Evolutionary conservation across 805 yeast species (phyloP), one percentile per base, ranked within the genome.

Genomic region (Cyberlindnera meyerae): DNA sequence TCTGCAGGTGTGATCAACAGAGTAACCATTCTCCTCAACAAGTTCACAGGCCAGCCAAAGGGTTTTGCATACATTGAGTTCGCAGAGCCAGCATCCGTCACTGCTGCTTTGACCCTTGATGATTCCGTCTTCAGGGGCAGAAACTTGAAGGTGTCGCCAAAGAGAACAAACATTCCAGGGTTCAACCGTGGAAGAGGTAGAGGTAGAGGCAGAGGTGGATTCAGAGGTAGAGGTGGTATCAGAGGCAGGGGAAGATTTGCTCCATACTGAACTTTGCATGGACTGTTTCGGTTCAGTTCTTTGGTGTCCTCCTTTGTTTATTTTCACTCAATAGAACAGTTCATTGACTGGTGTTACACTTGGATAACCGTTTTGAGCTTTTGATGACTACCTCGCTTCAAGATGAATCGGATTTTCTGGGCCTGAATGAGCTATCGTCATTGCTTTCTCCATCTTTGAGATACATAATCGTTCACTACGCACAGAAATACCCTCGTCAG

Each of bases 21-120:
- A 49, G 87, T 86, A 24, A 85, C 93, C 4, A 85, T 87, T 31
- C 62, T 82, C 57, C 66, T 74, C 39, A 84, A 86, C 61, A 81
- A 79, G 58, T 60, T 64, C 49, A 78, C 93, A 0, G 94, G 95
- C 6, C 80, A 74, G 44, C 93, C 96, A 29, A 82, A 82, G 60
- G 96, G 96, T 1, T 85, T 71, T 62, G 95, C 95, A 2, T 87
- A 85, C 58, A 71, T 87, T 44, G 96, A 87, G 57, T 87, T 85
- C 54, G 72, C 78, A n/a, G 82, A 74, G 51, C 71, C 75, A 11
- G 68, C 70, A n/a, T 67, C 71, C 11, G 88, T 84, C 6, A 65
- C 73, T 14, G 68, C 71, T 42, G 94, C 95, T 2, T 66, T 85
- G 28, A 64, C 69, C 12, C 63, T 81, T 43, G 77, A 84, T 51